Evolutionary conservation across 805 yeast genomes (phyloP), one percentile per base, ranked within the genome.

Genomic region (Cyberlindnera misumaiensis): DNA sequence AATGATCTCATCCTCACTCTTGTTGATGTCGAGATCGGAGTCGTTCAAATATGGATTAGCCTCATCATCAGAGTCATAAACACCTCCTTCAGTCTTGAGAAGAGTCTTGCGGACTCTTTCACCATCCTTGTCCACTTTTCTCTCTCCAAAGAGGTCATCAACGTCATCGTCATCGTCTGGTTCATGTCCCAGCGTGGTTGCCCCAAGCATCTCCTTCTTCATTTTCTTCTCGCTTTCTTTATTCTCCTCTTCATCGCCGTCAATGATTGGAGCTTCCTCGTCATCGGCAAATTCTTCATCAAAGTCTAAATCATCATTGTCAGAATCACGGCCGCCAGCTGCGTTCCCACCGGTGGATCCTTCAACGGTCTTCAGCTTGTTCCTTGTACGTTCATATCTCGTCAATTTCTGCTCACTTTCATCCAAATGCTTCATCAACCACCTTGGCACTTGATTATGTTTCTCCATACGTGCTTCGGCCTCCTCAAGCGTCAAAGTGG

Each of bases 281-380:
- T 93, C 98, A 60, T 93, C 98, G 20, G 93, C 97, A 62, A 93
- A 93, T 59, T 89, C 97, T 59, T 93, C 97, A 50, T 93, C 97
- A 54, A 72, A 90, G 63, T 90, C 98, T 53, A 93, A 65, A 55
- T 88, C 97, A 47, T 89, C 97, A 47, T 84, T 87, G 41, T 87
- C 95, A 10, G 87, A 80, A 48, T 78, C 86, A 44, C 77, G 74
- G 42, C 61, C 61, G 41, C 69, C 67, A 32, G 62, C 49, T 32
- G 53, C 62, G 28, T 60, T 58, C 28, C 59, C 49, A 49, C 59
- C 49, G 38, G 65, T 65, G 11, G 67, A 64, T 8, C 24, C 24
- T 34, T 68, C 69, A 7, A 73, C 78, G 3, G 77, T 72, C 46
- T 68, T 64, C 50, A 75, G 53, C 56, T 73, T 60, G 54, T 64